Percentiles rank a stretch among this genome's conserved stretches.
These are phyloP conservation scores for Fraxinus latifolia DNA, from an alignment of 305 asterid species.

Conservation along the genomic window DNA sequence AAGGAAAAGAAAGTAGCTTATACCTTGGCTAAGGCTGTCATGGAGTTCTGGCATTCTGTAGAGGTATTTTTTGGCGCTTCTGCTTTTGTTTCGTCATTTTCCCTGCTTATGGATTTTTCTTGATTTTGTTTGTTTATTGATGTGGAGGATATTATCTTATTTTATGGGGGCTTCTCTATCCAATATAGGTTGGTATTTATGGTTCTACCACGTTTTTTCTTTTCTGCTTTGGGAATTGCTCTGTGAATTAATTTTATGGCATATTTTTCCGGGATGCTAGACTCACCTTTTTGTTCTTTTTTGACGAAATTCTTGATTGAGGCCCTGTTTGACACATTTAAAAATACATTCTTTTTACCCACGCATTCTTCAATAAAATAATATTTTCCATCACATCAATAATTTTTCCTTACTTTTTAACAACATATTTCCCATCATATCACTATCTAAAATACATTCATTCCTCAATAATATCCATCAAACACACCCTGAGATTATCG, in stretches of 20 bases:
- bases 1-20: conserved; percentile 61
- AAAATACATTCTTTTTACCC: too few species aligned
- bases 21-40: conserved; percentile 66
- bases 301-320: background rate
- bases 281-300: background rate
- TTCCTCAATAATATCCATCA: too few species aligned
- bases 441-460: too few species aligned
- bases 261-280: background rate
- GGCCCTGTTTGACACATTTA: too few species aligned
- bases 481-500: background rate
- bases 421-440: too few species aligned
- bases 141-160: conserved; percentile 10
- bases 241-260: background rate
- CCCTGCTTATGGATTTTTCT: background rate
- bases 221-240: conserved; percentile 13
- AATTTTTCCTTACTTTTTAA: too few species aligned
- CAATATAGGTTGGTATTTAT: conserved; percentile 13
- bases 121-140: conserved; percentile 14
- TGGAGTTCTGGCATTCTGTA: conserved; percentile 76
- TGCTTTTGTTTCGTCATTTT: background rate
- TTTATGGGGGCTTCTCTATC: conserved; percentile 13
- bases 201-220: background rate
- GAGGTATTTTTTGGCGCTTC: conserved; percentile 43
- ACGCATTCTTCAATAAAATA: too few species aligned
- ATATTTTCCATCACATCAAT: too few species aligned